Evolutionary conservation across 1,139 yeast species (phyloP).

Genomic region (Candida gigantensis): DNA sequence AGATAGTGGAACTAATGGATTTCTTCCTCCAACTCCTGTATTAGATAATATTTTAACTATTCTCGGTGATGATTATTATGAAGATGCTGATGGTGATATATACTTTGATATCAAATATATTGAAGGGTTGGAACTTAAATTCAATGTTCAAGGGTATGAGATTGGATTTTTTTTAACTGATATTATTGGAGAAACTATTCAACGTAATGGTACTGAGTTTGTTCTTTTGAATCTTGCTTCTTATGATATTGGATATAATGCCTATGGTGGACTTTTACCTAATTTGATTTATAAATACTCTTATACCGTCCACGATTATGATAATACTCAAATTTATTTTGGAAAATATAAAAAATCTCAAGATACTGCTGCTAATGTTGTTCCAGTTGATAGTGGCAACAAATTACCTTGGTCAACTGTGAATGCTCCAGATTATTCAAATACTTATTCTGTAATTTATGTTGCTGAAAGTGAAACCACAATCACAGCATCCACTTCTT

Average conservation of each 20-base stretch:
- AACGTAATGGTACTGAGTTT: slow-evolving; percentile 16
- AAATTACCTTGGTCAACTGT: slow-evolving; percentile 20
- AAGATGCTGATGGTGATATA: slow-evolving; percentile 12
- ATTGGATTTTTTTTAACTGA: slow-evolving; percentile 21
- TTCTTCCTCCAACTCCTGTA: slow-evolving; percentile 21
- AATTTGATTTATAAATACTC: slow-evolving; percentile 20
- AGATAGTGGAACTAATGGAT: slow-evolving; percentile 23
- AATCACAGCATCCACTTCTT: slow-evolving; percentile 1
- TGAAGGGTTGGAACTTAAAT: slow-evolving; percentile 8
- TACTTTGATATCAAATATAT: slow-evolving; percentile 14
- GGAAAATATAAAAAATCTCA: slow-evolving; percentile 16
- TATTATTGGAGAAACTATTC: slow-evolving; percentile 16
- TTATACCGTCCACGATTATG: slow-evolving; percentile 24
- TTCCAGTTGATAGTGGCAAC: slow-evolving; percentile 8
- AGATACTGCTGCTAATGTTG: slow-evolving; percentile 1
- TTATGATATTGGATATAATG: slow-evolving; percentile 18
- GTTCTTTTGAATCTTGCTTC: slow-evolving; percentile 16
- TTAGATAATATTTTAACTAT: slow-evolving; percentile 18
- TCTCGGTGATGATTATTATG: slow-evolving; percentile 14
- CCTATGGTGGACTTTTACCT: slow-evolving; percentile 22
- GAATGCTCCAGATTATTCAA: slow-evolving; percentile 16
- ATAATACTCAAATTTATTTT: slow-evolving; percentile 18
- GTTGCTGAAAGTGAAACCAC: slow-evolving; percentile 17
- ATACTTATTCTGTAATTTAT: slow-evolving; percentile 19
- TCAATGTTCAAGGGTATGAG: slow-evolving; percentile 22